phyloP scores from a whole-genome alignment of 2,329 filamentous ascomycete species.

The Mollisiaceae sp. region DNA sequence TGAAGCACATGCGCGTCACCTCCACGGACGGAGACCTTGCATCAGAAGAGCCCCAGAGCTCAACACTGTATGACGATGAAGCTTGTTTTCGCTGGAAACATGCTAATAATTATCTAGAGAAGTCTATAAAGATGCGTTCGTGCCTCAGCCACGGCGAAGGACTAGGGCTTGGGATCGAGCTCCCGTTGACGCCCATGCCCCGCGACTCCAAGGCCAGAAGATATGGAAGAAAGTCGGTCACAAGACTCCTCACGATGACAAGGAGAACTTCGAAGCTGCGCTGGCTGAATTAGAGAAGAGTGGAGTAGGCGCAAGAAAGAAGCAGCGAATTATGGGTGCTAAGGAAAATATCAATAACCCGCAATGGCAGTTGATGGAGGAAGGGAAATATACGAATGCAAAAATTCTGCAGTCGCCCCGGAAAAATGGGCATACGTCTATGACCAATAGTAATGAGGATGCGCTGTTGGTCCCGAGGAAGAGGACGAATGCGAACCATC shows the following conservation, averaged over 20 bases:
- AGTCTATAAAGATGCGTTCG: constrained; percentile 40
- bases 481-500: constrained; percentile 41
- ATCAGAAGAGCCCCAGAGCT: constrained; percentile 17
- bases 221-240: constrained; percentile 41
- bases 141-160: constrained; percentile 31
- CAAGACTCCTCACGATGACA: constrained; percentile 22
- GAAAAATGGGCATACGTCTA: constrained; percentile 15
- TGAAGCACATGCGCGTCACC: constrained; percentile 13
- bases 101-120: constrained; percentile 30
- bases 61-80: constrained; percentile 28
- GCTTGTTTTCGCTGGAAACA: not conserved
- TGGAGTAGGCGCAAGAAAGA: constrained; percentile 45
- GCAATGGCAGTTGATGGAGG: constrained; percentile 37
- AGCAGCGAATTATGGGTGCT: constrained; percentile 34
- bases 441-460: constrained; percentile 21
- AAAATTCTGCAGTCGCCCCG: constrained; percentile 4
- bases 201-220: constrained; percentile 41
- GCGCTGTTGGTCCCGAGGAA: constrained; percentile 40
- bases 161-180: constrained; percentile 41
- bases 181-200: constrained; percentile 39
- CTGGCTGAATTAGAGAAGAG: constrained; percentile 44
- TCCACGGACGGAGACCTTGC: not conserved
- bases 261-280: constrained; percentile 33
- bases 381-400: constrained; percentile 4
- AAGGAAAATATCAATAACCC: constrained; percentile 44